A percentile compares a stretch with the other conserved stretches of the same genome.
Evolutionary conservation across 352 stramenopile genomes (phyloP).

Genomic region (Hyaloperonospora arabidopsidis): DNA sequence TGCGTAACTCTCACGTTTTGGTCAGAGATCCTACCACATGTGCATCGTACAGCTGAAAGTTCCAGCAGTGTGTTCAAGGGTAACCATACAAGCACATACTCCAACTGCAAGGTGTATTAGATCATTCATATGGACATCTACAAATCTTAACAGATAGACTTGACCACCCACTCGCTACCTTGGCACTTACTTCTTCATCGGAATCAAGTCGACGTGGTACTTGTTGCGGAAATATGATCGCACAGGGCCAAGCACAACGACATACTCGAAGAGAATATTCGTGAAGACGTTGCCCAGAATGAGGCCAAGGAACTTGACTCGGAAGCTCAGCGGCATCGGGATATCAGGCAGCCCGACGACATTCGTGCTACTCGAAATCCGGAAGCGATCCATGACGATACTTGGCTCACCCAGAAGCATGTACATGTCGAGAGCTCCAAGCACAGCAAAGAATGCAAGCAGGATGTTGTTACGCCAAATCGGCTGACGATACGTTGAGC

Average conservation of each 20-base stretch:
- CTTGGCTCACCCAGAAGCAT: conserved; percentile 35
- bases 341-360: conserved; percentile 41
- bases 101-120: too few relatives aligned
- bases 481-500: conserved; percentile 34
- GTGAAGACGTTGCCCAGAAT: conserved; percentile 26
- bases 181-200: conserved; percentile 23
- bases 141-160: too few relatives aligned
- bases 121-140: too few relatives aligned
- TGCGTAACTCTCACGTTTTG: too few relatives aligned
- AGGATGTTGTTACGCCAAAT: conserved; percentile 41
- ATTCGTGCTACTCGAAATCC: conserved; percentile 45
- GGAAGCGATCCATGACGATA: conserved; percentile 35
- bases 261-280: conserved; percentile 28
- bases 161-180: not conserved
- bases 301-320: conserved; percentile 26
- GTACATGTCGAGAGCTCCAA: conserved; percentile 31
- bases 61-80: too few relatives aligned
- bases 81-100: too few relatives aligned
- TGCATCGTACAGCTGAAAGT: too few relatives aligned
- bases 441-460: conserved; percentile 23
- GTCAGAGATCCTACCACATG: too few relatives aligned
- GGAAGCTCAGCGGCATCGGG: conserved; percentile 35
- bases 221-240: conserved; percentile 30
- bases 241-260: conserved; percentile 34
- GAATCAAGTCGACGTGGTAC: conserved; percentile 25